These are phyloP conservation scores for Mortierella sp. DNA, from an alignment of 371 early-diverging fungal species.

Conservation along the genomic window DNA sequence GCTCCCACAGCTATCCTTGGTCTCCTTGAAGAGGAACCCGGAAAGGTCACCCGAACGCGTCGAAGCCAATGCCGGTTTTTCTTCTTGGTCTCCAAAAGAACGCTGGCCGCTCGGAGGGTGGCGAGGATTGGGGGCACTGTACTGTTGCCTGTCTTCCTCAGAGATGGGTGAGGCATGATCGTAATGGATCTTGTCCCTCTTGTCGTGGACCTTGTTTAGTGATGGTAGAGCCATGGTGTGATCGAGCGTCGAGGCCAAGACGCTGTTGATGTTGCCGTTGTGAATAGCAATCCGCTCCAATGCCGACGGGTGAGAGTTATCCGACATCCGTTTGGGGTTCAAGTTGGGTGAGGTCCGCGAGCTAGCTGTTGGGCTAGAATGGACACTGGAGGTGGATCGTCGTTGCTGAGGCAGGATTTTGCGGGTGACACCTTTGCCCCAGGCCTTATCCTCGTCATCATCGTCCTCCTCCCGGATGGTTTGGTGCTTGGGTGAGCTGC, in stretches of 20 bases:
- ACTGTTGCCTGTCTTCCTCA: conserved; percentile 1
- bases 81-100: not conserved
- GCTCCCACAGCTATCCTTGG: conserved; percentile 23
- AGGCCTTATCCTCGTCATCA: conserved; percentile 46
- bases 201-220: conserved; percentile 3
- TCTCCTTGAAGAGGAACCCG: not conserved
- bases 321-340: conserved; percentile 17
- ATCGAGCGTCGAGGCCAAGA: conserved; percentile 37
- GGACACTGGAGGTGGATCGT: conserved; percentile 38
- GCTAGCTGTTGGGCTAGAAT: conserved; percentile 37
- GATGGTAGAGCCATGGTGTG: conserved; percentile 32
- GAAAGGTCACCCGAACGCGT: conserved; percentile 12
- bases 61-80: conserved; percentile 1
- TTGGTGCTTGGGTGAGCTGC: conserved; percentile 28
- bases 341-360: conserved; percentile 35
- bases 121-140: conserved; percentile 5
- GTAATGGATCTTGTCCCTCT: conserved; percentile 7
- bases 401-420: conserved; percentile 53
- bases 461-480: conserved; percentile 47
- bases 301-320: conserved; percentile 20
- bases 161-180: conserved; percentile 3
- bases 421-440: conserved; percentile 49
- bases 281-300: conserved; percentile 50
- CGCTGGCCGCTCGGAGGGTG: conserved; percentile 12
- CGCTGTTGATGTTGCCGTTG: conserved; percentile 46